Conservation (phyloP, 208 protist species). For the Wallacemonas sp. region DNA sequence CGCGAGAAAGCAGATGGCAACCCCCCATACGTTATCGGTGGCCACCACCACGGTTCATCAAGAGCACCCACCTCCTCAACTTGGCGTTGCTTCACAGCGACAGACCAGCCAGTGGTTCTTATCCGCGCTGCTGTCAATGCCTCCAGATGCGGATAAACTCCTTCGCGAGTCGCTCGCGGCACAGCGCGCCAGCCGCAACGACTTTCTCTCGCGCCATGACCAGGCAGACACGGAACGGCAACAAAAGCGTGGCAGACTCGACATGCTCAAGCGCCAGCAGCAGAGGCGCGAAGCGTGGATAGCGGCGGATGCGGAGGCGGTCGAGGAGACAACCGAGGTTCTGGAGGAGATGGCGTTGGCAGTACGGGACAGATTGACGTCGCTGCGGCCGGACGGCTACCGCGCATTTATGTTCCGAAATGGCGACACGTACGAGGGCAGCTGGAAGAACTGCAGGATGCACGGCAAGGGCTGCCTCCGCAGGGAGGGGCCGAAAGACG, state of each 20-base stretch:
- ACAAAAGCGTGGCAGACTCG: constrained; percentile 37
- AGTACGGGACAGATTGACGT: constrained; percentile 60
- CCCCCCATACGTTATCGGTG: too few relatives aligned
- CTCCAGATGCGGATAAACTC: constrained; percentile 38
- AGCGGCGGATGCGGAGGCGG: constrained; percentile 33
- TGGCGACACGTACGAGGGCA: constrained; percentile 84
- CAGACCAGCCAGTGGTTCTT: background rate
- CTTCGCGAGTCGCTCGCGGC: constrained; percentile 51
- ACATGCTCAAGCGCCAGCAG: constrained; percentile 51
- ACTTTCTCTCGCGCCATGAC: constrained; percentile 32
- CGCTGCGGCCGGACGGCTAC: constrained; percentile 70
- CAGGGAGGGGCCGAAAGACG: constrained; percentile 44
- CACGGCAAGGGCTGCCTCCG: constrained; percentile 81
- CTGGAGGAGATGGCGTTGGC: constrained; percentile 52
- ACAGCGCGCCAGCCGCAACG: constrained; percentile 31
- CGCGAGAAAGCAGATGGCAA: too few relatives aligned
- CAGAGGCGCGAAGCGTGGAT: constrained; percentile 51
- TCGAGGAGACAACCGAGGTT: constrained; percentile 33
- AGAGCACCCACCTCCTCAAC: constrained; percentile 1
- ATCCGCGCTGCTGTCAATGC: constrained; percentile 20
- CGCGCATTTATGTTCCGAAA: constrained; percentile 84
- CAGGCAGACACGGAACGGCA: constrained; percentile 38
- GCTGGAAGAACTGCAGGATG: constrained; percentile 85
- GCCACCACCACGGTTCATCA: background rate
- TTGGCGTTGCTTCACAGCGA: background rate